Base-by-base conservation (phyloP, 805 yeast species). In the Candida maltosa region DNA sequence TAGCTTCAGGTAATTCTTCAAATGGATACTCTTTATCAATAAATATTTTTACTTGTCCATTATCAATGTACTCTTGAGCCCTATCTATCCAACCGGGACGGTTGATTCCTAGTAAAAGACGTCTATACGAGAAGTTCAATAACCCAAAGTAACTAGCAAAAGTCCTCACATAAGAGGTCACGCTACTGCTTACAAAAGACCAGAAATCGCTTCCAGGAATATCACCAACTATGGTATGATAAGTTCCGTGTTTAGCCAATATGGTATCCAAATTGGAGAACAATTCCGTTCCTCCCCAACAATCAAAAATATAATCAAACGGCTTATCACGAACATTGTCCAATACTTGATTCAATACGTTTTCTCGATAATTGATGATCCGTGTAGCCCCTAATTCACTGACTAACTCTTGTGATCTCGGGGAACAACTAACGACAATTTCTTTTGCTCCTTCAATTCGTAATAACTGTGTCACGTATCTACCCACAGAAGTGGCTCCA, bases 401-500 rank as follows among this genome's bases (percentile, higher is more conserved):
- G 27, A 75, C 76, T 28, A 62, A 44, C 6, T 58, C 70, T 14
- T 60, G 53, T 9, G 86, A 73, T 7, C 61, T 51, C 0, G 70
- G 55, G 3, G 83, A 77, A 49, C 81, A 75, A 3, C 78, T 68
- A 17, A 75, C 78, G 4, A 75, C 80, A 16, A 86, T 73, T 9
- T 69, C 68, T 17, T 60, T 58, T 6, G 77, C 75, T 2, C 66
- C 57, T 29, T 47, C 44, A 4, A 38, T 35, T 52, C 74, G 80
- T 7, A 81, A 76, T 26, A 83, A 53, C 53, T 80, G 85, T 23
- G 76, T 61, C 4, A 71, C 65, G 40, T 65, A 69, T 19, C 69
- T 52, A 16, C 89, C 88, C 11, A 83, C 88, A 10, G 80, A 60
- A 1, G 94, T 78, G 6, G 31, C 80, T 17, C 83, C 91, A 25